A percentile compares a stretch with the other conserved stretches of the same genome.
phyloP scores from a whole-genome alignment of 2,329 filamentous ascomycete genomes.

The Alternaria consortialis region DNA sequence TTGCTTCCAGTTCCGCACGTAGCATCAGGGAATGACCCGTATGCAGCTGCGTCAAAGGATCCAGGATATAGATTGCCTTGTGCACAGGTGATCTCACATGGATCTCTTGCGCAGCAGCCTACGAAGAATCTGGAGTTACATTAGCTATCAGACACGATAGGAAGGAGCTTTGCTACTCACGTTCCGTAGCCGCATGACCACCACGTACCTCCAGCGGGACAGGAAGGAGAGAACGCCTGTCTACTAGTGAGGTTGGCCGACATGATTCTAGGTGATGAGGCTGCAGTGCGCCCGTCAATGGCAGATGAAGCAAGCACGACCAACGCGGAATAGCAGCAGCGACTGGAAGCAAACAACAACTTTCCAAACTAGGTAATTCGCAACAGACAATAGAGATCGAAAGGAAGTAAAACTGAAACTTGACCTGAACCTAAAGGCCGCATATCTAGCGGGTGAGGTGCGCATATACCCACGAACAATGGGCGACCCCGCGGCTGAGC shows the following conservation, averaged over 20 bases:
- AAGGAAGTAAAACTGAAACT: not conserved
- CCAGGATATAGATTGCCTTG: conserved; percentile 40
- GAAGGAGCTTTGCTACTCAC: not conserved
- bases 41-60: conserved; percentile 44
- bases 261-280: conserved; percentile 4
- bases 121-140: conserved; percentile 39
- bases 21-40: conserved; percentile 42
- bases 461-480: conserved; percentile 4
- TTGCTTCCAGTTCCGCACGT: conserved; percentile 35
- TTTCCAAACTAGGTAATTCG: not conserved
- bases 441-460: not conserved
- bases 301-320: not conserved
- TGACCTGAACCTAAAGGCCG: not conserved
- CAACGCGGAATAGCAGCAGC: not conserved
- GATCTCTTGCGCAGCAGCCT: conserved; percentile 49
- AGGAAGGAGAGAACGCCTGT: conserved; percentile 41
- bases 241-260: conserved; percentile 9
- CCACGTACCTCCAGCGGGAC: conserved; percentile 47
- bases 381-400: not conserved
- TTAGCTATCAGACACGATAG: not conserved
- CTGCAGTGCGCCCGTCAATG: not conserved
- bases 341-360: not conserved
- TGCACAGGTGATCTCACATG: conserved; percentile 49
- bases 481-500: not conserved
- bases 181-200: conserved; percentile 45